phyloP scores from a whole-genome alignment of 768 basidiomycete genomes.

The Inosperma sp. region DNA sequence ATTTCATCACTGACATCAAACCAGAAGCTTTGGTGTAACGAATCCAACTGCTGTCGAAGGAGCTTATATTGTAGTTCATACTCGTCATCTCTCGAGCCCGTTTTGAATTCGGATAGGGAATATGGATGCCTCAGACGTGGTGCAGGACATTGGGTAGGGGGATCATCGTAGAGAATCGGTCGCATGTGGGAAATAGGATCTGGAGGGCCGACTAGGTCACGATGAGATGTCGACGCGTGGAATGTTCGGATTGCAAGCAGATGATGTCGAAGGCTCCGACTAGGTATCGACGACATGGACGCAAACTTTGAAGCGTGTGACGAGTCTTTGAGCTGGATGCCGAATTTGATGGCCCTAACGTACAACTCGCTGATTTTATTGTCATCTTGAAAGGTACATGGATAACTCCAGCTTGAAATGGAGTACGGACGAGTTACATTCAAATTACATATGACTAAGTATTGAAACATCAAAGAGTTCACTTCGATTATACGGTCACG shows the following conservation, averaged over 20 bases:
- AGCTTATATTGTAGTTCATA: slow-evolving; percentile 67
- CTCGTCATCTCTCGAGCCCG: slow-evolving; percentile 29
- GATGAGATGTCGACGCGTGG: slow-evolving; percentile 23
- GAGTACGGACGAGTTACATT: not conserved
- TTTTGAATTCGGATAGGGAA: slow-evolving; percentile 68
- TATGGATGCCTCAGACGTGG: slow-evolving; percentile 59
- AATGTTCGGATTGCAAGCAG: slow-evolving; percentile 35
- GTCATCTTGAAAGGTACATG: too few relatives aligned
- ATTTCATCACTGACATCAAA: slow-evolving; percentile 53
- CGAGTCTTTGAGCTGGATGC: too few relatives aligned
- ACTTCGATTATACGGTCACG: too few relatives aligned
- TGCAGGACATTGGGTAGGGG: slow-evolving; percentile 33
- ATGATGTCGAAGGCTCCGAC: not conserved
- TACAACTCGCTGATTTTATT: too few relatives aligned
- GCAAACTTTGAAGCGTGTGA: too few relatives aligned
- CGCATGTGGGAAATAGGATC: slow-evolving; percentile 77
- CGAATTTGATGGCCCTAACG: too few relatives aligned
- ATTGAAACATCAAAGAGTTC: slow-evolving; percentile 16
- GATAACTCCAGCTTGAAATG: too few relatives aligned
- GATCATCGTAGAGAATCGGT: slow-evolving; percentile 70
- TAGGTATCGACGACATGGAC: too few relatives aligned
- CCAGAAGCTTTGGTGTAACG: slow-evolving; percentile 79
- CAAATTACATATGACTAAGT: not conserved
- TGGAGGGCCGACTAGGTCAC: slow-evolving; percentile 59
- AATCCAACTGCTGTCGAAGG: slow-evolving; percentile 65